Evolutionary conservation across 2,329 filamentous ascomycete genomes (phyloP).

Genomic region (Immersiporthe knoxdaviesiana): DNA sequence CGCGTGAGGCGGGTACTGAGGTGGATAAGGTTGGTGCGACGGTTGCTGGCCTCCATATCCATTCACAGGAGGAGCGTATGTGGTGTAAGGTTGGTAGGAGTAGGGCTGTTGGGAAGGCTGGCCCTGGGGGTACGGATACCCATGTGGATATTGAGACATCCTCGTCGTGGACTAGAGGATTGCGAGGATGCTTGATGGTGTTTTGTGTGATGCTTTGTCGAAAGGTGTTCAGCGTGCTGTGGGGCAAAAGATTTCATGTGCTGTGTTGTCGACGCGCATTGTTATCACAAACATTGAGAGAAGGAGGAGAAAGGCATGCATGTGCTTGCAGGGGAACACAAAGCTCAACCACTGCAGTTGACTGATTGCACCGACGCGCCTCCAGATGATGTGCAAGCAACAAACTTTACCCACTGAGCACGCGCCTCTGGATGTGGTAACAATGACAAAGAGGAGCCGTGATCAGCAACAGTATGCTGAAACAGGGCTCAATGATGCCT

Average conservation of each 20-base stretch:
- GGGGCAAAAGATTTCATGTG: slow-evolving; percentile 13
- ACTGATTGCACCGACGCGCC: slow-evolving; percentile 16
- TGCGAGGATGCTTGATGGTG: slow-evolving; percentile 16
- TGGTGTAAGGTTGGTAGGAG: slow-evolving; percentile 31
- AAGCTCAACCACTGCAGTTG: neutral
- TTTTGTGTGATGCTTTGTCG: slow-evolving; percentile 4
- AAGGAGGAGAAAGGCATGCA: slow-evolving; percentile 8
- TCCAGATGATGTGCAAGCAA: neutral
- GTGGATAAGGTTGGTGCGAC: slow-evolving; percentile 14
- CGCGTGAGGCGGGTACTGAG: slow-evolving; percentile 24
- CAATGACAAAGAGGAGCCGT: neutral
- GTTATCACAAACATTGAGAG: slow-evolving; percentile 12
- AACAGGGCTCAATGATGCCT: neutral
- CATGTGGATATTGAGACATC: slow-evolving; percentile 47
- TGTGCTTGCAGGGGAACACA: neutral
- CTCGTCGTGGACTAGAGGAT: slow-evolving; percentile 26
- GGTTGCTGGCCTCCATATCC: slow-evolving; percentile 16
- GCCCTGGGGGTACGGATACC: slow-evolving; percentile 38
- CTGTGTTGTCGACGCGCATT: slow-evolving; percentile 19
- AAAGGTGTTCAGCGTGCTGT: slow-evolving; percentile 21
- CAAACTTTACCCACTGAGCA: neutral
- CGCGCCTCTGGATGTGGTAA: neutral
- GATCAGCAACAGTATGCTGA: neutral
- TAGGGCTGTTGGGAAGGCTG: slow-evolving; percentile 36
- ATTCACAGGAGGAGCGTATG: slow-evolving; percentile 31